phyloP scores from a whole-genome alignment of 306 rosid species.

The Corylus americana region DNA sequence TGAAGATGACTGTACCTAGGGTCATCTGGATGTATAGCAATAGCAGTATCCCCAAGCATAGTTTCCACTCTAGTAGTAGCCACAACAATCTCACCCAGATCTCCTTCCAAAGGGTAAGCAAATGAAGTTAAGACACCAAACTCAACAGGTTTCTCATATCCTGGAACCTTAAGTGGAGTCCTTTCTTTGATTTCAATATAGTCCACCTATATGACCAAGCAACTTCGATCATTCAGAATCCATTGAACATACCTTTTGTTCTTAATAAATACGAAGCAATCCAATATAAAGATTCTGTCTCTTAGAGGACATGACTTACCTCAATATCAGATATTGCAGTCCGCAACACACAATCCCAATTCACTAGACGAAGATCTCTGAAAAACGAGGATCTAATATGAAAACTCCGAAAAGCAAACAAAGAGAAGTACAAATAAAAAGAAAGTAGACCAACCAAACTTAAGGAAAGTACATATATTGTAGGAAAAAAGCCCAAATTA shows the following conservation, averaged over 20 bases:
- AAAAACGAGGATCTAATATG: constrained; percentile 18
- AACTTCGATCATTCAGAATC: constrained; percentile 19
- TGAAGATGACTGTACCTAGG: constrained; percentile 69
- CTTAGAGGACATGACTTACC: constrained; percentile 43
- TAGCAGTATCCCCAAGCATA: constrained; percentile 97
- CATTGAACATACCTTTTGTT: background rate
- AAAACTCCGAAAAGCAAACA: constrained; percentile 3
- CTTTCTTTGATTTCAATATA: constrained; percentile 80
- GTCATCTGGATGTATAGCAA: constrained; percentile 85
- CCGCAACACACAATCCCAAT: constrained; percentile 90
- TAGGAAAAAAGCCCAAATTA: background rate
- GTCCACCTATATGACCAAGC: constrained; percentile 69
- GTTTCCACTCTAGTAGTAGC: constrained; percentile 96
- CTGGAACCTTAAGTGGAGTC: constrained; percentile 69
- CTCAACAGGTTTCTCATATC: constrained; percentile 76
- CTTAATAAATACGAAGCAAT: background rate
- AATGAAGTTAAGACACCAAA: constrained; percentile 88
- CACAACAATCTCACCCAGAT: constrained; percentile 83
- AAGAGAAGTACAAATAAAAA: constrained; percentile 1
- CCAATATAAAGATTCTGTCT: background rate
- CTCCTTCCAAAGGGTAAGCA: constrained; percentile 82
- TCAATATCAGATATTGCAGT: constrained; percentile 97
- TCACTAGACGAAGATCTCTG: constrained; percentile 90
- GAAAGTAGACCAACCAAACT: constrained; percentile 7
- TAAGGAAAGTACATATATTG: background rate